Evolutionary conservation across 2,329 filamentous ascomycete genomes (phyloP), one percentile per base, ranked within the genome.

Genomic region (Atkinsonella texensis): DNA sequence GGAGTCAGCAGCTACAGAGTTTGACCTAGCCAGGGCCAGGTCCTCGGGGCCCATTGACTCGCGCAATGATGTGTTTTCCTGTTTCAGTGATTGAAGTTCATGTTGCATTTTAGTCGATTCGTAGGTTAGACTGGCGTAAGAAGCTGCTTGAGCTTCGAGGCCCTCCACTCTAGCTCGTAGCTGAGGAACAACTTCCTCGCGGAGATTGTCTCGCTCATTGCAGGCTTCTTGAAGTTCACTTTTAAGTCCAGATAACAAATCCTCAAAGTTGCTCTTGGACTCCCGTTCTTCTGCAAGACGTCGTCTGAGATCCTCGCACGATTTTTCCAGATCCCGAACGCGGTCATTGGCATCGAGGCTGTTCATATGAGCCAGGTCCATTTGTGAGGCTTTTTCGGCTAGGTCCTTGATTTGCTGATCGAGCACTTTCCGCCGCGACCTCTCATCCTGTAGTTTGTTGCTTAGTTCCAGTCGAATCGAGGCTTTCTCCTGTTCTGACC

Each of bases 241-340:
- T 59, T 86, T 85, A 59, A 97, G 82, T 5, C 87, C 91, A 7
- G 83, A 81, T 44, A 97, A 75, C 43, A 98, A 76, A 65, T 96
- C 90, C 68, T 97, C 89, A 60, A 97, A 94, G 65, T 94, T 96
- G 62, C 88, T 84, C 66, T 95, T 96, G 59, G 87, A 82, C 65
- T 87, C 80, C 52, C 87, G 80, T 69, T 98, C 93, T 63, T 97
- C 89, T 1, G 80, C 75, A 44, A 98, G 74, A 58, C 87, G 85
- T 59, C 90, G 82, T 56, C 85, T 83, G 46, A 91, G 78, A 62
- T 94, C 89, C 58, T 95, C 89, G 56, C 95, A 82, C 0, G 82
- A 82, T 50, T 70, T 74, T 66, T 96, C 89, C 28, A 97, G 75
- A 58, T 95, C 87, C 63, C 80, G 84, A 39, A 93, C 74, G 51